Evolutionary conservation across 2,329 filamentous ascomycete species (phyloP).

Genomic region (Verticillium tricorpus): DNA sequence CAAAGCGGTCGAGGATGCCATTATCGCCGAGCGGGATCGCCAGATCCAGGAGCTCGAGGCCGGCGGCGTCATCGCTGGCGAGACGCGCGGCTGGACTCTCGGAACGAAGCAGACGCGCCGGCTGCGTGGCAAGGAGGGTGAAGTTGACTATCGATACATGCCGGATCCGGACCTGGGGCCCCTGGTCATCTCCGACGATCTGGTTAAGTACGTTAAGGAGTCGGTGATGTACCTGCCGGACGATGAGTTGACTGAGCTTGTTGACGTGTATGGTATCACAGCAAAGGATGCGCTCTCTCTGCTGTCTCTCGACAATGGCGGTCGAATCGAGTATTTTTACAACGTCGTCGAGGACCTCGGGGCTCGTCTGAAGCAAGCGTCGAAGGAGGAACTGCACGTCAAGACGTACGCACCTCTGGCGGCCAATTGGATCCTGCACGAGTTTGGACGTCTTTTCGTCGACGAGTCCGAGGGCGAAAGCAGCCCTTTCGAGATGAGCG

Average conservation of each 20-base stretch:
- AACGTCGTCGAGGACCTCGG: slow-evolving; percentile 52
- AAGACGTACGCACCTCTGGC: slow-evolving; percentile 41
- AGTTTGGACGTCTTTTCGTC: slow-evolving; percentile 64
- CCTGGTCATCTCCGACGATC: slow-evolving; percentile 65
- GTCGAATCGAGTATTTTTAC: slow-evolving; percentile 77
- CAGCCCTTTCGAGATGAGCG: slow-evolving; percentile 29
- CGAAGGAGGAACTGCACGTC: slow-evolving; percentile 20
- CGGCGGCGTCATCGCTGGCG: slow-evolving; percentile 71
- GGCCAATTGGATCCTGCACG: slow-evolving; percentile 69
- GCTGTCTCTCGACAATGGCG: slow-evolving; percentile 71
- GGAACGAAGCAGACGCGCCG: slow-evolving; percentile 76
- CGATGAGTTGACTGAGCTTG: slow-evolving; percentile 58
- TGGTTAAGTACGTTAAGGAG: slow-evolving; percentile 58
- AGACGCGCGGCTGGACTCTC: slow-evolving; percentile 90
- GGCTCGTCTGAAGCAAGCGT: slow-evolving; percentile 9
- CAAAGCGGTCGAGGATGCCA: slow-evolving; percentile 91
- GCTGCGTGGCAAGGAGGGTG: slow-evolving; percentile 88
- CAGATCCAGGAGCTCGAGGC: slow-evolving; percentile 77
- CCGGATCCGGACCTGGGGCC: slow-evolving; percentile 88
- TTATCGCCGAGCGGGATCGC: slow-evolving; percentile 83
- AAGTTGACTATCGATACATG: slow-evolving; percentile 98
- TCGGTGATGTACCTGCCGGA: slow-evolving; percentile 72
- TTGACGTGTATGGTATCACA: slow-evolving; percentile 61
- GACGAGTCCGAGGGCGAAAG: slow-evolving; percentile 30
- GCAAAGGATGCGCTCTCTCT: slow-evolving; percentile 81